Evolutionary conservation across 768 basidiomycete species (phyloP), one percentile per base, ranked within the genome.

Genomic region (Amanita inopinata): DNA sequence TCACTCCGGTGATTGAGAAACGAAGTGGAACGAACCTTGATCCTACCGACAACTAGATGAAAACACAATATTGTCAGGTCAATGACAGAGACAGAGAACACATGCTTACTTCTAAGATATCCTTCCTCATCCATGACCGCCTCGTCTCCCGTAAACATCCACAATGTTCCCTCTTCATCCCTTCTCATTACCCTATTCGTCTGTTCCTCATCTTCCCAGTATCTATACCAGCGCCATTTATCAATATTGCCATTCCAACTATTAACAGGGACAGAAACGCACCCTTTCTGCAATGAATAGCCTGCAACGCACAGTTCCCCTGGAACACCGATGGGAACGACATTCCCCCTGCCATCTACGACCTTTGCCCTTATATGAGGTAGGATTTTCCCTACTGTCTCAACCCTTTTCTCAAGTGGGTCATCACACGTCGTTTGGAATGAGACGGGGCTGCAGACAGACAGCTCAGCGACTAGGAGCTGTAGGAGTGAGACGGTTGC

Each of bases 121-220:
- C 87, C 87, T 40, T 90, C 80, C 40, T 80, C 74, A 50, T 91
- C 87, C 62, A 91, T 71, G 24, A 83, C 78, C 0, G 74, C 86
- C 52, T 87, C 75, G 53, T 91, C 87, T 1, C 87, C 87, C 0
- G 83, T 87, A 57, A 82, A 72, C 78, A 90, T 87, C 87, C 87
- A 90, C 25, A 81, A 51, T 3, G 61, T 71, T 14, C 75, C 79
- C 10, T 66, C 55, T 39, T 73, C 67, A 47, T 76, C 71, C 3
- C 56, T 59, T 43, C 68, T 69, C 75, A 80, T 82, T 2, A 69
- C 79, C 10, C 58, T 52, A 12, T 56, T 57, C 0, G 86, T 88
- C 52, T 86, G 85, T 31, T 71, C 74, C 32, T 75, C 70, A 50
- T 89, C 77, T 17, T 70, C 54, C 87, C 87, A 90, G 53, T 90